Conservation (phyloP, 805 yeast genomes). For the Spathaspora hagerdaliae region DNA sequence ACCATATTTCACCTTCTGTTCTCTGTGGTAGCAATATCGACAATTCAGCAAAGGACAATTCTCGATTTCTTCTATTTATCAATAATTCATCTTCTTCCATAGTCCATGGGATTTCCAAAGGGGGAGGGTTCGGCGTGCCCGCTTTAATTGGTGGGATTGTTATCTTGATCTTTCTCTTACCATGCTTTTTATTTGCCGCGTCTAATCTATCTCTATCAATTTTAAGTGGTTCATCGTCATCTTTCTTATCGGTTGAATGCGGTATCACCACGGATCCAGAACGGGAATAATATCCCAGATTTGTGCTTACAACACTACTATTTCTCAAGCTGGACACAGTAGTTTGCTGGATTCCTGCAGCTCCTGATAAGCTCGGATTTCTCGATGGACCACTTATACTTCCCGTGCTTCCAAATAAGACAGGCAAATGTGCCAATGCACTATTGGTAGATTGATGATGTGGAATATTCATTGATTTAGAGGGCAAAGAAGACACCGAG, state of each 20-base stretch:
- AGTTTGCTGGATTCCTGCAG: constrained; percentile 32
- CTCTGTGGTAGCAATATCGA: constrained; percentile 68
- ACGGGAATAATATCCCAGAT: constrained; percentile 30
- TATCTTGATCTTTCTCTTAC: constrained; percentile 6
- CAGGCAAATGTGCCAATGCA: constrained; percentile 41
- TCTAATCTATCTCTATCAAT: constrained; percentile 15
- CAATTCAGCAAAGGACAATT: constrained; percentile 67
- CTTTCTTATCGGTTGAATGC: constrained; percentile 23
- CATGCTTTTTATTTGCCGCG: constrained; percentile 8
- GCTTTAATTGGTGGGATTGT: constrained; percentile 6
- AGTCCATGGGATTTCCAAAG: constrained; percentile 42
- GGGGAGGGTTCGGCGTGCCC: constrained; percentile 11
- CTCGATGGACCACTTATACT: constrained; percentile 41
- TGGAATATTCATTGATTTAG: constrained; percentile 44
- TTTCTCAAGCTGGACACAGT: constrained; percentile 38
- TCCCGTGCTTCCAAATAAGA: constrained; percentile 35
- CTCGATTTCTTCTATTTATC: constrained; percentile 49
- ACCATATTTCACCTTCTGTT: constrained; percentile 69
- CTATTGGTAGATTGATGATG: constrained; percentile 39
- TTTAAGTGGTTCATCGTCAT: constrained; percentile 16
- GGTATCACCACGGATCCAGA: constrained; percentile 38
- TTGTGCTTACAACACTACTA: constrained; percentile 31
- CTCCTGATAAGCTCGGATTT: constrained; percentile 32
- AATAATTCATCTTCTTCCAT: constrained; percentile 72
- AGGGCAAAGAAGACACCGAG: constrained; percentile 39